phyloP scores from a whole-genome alignment of 2,329 filamentous ascomycete genomes.

The Paradendryphiella salina region DNA sequence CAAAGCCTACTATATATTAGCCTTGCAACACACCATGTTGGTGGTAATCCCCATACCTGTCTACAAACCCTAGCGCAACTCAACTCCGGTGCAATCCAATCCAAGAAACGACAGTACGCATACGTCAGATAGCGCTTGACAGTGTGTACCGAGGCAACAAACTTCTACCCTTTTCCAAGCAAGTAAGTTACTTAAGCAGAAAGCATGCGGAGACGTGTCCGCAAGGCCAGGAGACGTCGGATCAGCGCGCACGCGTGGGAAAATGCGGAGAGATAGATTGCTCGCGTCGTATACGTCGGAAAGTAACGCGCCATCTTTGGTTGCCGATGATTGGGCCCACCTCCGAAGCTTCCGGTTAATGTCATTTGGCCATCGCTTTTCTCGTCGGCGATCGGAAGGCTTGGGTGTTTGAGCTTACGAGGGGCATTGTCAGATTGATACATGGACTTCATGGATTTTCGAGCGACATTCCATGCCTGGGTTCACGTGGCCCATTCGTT shows the following conservation, averaged over 20 bases:
- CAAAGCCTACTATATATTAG: not conserved
- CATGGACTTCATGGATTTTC: no score
- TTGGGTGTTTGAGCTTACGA: not conserved
- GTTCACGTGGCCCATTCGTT: not conserved
- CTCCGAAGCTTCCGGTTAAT: slow-evolving; percentile 6
- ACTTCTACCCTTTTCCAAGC: not conserved
- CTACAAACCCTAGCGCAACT: no score
- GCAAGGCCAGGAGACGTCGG: not conserved
- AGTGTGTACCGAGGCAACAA: not conserved
- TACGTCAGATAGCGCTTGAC: not conserved
- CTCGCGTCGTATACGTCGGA: slow-evolving; percentile 7
- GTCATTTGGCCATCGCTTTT: slow-evolving; percentile 12
- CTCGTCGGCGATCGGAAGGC: not conserved
- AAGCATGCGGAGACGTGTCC: slow-evolving; percentile 15
- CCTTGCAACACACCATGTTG: no score
- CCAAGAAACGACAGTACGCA: not conserved
- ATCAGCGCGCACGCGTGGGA: not conserved
- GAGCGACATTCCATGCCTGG: no score
- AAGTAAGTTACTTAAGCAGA: not conserved
- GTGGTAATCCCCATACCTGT: no score
- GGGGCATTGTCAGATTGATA: no score
- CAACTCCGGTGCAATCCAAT: not conserved
- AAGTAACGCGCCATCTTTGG: slow-evolving; percentile 12
- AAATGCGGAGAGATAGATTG: slow-evolving; percentile 22
- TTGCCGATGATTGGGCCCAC: slow-evolving; percentile 21